These are phyloP conservation scores for Trichoderma arundinaceum DNA, from an alignment of 2,329 filamentous ascomycete species.

Conservation along the genomic window DNA sequence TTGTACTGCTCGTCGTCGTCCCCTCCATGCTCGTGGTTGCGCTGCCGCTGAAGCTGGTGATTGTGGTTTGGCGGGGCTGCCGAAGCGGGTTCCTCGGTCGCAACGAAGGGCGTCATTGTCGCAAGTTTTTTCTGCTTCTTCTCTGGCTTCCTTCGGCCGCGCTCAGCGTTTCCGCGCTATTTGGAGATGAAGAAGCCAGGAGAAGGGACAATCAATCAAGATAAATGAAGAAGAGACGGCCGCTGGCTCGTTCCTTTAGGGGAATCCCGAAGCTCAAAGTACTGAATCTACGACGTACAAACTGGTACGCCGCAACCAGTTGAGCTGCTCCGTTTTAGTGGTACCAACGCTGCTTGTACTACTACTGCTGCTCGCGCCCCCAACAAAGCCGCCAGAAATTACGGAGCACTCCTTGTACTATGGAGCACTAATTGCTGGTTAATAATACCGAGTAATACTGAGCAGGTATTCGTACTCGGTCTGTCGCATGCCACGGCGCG, in stretches of 20 bases:
- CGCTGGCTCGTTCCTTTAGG: neutral
- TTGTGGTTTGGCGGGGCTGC: conserved; percentile 30
- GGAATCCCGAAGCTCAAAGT: conserved; percentile 26
- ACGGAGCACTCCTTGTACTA: neutral
- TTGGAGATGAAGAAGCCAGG: neutral
- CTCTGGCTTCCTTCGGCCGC: neutral
- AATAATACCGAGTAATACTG: conserved; percentile 1
- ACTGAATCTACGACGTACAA: conserved; percentile 33
- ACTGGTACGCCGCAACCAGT: conserved; percentile 31
- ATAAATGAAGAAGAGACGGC: neutral
- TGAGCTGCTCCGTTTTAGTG: neutral
- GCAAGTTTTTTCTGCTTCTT: neutral
- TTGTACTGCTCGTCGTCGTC: conserved; percentile 17
- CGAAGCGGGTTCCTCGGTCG: conserved; percentile 25
- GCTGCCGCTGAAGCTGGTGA: conserved; percentile 10
- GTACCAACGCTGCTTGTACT: neutral
- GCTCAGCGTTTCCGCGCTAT: neutral
- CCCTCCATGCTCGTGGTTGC: conserved; percentile 16
- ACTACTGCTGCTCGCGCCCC: neutral
- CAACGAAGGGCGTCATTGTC: conserved; percentile 30
- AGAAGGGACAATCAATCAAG: neutral
- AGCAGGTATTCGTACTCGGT: conserved; percentile 26
- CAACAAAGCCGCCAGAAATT: neutral
- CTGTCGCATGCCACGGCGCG: conserved; percentile 11
- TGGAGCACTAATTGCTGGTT: neutral